Percentiles rank a stretch among this genome's conserved stretches.
These are phyloP conservation scores for Chondrus crispus DNA, from an alignment of 23 red algal genomes.

Conservation along the genomic window DNA sequence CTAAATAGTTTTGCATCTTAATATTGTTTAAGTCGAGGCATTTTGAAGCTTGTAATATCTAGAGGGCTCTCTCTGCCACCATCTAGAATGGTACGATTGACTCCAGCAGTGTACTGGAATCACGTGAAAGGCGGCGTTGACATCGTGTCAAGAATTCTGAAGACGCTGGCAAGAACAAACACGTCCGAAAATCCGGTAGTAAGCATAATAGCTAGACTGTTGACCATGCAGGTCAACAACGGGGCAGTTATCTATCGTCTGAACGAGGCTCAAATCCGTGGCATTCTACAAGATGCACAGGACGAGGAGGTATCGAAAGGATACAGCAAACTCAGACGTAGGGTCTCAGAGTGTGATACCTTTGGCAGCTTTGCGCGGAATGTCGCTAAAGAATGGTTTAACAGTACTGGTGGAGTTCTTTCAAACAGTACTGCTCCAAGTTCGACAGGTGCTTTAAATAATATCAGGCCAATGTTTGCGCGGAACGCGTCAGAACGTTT, in stretches of 20 bases:
- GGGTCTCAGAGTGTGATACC: background rate
- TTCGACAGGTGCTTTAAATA: background rate
- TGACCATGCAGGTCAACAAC: background rate
- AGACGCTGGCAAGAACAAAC: background rate
- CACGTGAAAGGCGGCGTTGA: background rate
- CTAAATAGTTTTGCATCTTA: background rate
- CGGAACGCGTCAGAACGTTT: background rate
- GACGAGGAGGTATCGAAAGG: background rate
- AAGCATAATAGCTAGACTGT: background rate
- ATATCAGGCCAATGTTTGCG: background rate
- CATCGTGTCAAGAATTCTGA: background rate
- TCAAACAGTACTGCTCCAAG: background rate
- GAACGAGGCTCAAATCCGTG: background rate
- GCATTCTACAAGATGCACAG: background rate
- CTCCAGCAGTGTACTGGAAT: background rate
- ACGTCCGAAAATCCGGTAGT: background rate
- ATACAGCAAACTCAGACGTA: background rate
- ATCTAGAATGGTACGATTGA: background rate
- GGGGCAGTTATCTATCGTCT: background rate
- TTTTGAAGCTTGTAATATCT: background rate
- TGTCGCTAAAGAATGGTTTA: background rate
- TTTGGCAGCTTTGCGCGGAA: constrained; percentile 2
- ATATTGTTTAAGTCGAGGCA: background rate
- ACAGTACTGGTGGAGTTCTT: background rate
- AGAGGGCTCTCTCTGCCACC: background rate